Evolutionary conservation across 129 eudicot species (phyloP), one percentile per base, ranked within the genome.

Genomic region (Erigeron canadensis): DNA sequence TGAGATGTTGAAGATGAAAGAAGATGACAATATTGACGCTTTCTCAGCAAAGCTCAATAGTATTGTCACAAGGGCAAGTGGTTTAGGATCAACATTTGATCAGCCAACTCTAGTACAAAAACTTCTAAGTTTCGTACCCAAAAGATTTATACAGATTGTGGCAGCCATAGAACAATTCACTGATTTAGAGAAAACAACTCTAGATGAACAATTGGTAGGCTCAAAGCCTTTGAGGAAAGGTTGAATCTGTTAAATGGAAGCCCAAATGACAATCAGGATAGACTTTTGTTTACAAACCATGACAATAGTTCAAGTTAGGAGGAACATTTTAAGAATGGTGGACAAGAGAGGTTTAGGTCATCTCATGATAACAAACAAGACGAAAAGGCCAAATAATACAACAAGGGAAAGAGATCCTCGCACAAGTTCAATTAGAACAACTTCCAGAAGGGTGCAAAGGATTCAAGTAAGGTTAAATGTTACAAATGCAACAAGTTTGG

Each of bases 281-380:
- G 2, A 47, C 54, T 47, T 47, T 6, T 47, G 17, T 47, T 47
- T n/a, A 47, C 54, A 47, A 12, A 47, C 54, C 5, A 47, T 1
- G 16, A 47, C n/a, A 47, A 47, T 2, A 47, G 54, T 47, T 47
- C 54, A 47, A 47, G 16, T 47, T n/a, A 47, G 10, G 54, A 47
- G 11, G 10, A 47, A 47, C 6, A n/a, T 47, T 47, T 47, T 12
- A 47, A 6, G 19, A 54, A 54, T 4, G 3, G 28, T 54, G 59
- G 19, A 54, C 59, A 54, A 54, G 59, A 54, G 59, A 54, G 16
- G 59, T 54, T 54, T 54, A 54, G 59, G 12, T 54, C 23, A 54
- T 54, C 28, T 54, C 34, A 54, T 4, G 59, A 54, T 54, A 13
- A 17, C 59, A 54, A 54, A 16, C 59, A 54, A 4, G 34, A 54